Base-by-base conservation (phyloP, 2,329 filamentous ascomycete genomes). In the Metarhizium album region DNA sequence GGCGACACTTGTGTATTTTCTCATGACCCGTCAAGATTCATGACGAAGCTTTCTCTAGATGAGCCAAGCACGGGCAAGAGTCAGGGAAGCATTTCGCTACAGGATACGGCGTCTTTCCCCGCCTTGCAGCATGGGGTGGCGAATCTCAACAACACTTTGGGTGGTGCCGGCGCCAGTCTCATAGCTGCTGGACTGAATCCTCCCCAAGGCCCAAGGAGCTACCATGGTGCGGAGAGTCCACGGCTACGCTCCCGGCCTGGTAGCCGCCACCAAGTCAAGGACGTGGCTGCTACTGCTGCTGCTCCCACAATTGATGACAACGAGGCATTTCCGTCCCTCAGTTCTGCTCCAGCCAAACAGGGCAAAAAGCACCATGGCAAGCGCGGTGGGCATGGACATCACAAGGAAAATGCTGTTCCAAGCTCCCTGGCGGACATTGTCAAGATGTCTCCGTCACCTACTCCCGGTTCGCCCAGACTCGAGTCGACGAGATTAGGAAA, bases 1-100 rank as follows among this genome's bases (percentile, higher is more conserved):
- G 91, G 93, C 35, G 85, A 90, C 52, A 90, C 89, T 3, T 98
- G 93, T 67, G 88, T 95, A 53, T 98, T 98, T 71, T 97, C 91
- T 14, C 93, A 98, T 67, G 93, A 98, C 60, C 93, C 93, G 2
- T 82, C 90, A 1, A 81, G 89, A 58, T 78, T 96, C 14, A 82
- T 95, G 70, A 89, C 85, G 61, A 87, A 87, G 59, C 78, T 98
- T 55, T 82, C 77, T 31, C 70, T 96, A 14, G 85, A 87, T 55
- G 87, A 82, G 45, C 73, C 79, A 52, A 75, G 74, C 27, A 84
- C 83, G 38, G 79, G 83, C 53, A 75, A 79, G 52, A 69, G 74
- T n/a, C 76, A 83, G 45, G 79, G 80, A 4, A 82, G 79, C 54
- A 82, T 95, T 54, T 86, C 90, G 57, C 76, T 95, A 42, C 85